Evolutionary conservation across 176 grass and related monocot species (phyloP).

Genomic region (Aechmea fasciata): DNA sequence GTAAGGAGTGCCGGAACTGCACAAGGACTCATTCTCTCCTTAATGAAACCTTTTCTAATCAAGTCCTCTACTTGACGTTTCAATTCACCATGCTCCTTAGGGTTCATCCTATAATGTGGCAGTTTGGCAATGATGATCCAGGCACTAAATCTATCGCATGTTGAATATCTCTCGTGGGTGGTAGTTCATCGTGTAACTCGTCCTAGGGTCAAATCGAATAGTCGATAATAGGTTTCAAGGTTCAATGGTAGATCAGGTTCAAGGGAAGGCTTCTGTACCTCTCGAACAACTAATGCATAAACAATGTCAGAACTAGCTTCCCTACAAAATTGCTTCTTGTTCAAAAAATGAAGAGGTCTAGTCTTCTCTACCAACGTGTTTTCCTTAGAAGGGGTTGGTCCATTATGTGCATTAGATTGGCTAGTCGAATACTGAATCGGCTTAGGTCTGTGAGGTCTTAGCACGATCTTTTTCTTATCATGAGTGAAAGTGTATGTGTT

Average conservation of each 20-base stretch:
- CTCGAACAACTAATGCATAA: too few relatives aligned
- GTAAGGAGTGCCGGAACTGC: neutral
- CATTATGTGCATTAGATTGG: too few relatives aligned
- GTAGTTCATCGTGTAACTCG: neutral
- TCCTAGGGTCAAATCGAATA: neutral
- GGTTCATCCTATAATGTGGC: constrained; percentile 8
- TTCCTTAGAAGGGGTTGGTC: too few relatives aligned
- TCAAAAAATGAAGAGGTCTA: too few relatives aligned
- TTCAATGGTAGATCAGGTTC: neutral
- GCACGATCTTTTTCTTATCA: too few relatives aligned
- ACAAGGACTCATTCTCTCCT: constrained; percentile 17
- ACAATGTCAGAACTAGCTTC: too few relatives aligned
- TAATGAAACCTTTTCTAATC: neutral
- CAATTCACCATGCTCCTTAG: constrained; percentile 4
- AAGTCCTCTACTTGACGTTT: constrained; percentile 12
- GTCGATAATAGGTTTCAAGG: neutral
- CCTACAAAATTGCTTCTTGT: too few relatives aligned
- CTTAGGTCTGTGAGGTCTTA: too few relatives aligned
- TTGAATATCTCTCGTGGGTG: neutral
- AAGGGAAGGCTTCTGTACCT: too few relatives aligned
- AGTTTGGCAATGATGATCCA: neutral
- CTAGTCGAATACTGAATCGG: too few relatives aligned
- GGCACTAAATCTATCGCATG: constrained; percentile 16
- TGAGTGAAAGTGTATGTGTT: too few relatives aligned
- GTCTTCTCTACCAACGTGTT: too few relatives aligned